Base-by-base conservation (phyloP, 805 yeast species). In the Sungouiozyma intestinalis region DNA sequence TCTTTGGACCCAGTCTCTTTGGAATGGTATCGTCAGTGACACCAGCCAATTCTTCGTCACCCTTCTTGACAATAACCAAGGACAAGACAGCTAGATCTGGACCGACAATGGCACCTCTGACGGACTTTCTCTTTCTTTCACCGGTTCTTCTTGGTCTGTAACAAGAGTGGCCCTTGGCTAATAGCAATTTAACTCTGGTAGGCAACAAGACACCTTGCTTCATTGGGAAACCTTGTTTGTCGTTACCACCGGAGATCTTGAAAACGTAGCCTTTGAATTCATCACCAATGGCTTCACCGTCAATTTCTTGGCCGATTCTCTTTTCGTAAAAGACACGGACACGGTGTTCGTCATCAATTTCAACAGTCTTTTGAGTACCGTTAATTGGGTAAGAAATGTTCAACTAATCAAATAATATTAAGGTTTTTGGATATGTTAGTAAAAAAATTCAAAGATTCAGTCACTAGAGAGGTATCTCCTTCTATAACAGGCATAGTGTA, bases 191-290 rank as follows among this genome's bases (percentile, higher is more conserved):
- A 64, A 92, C 97, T 82, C 98, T 94, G 81, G 94, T 87, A 75
- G 98, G 97, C 79, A 86, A 92, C 81, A 92, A 77, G 57, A 92
- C 98, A 83, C 98, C 98, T 77, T 94, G 98, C 76, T 88, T 92
- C 98, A 94, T 92, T 76, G 98, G 97, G 96, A 92, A 92, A 78
- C 98, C 98, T 79, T 92, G 98, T 78, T 92, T 92, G 79, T 92
- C 98, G 84, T 92, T 92, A 82, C 98, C 98, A 70, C 98, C 98
- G 64, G 97, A 74, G 72, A 92, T 88, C 79, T 83, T 94, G 85
- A 92, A 88, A 68, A 86, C 72, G 87, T 92, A 92, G 67, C 98
- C 98, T 75, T 87, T 90, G 90, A 90, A 86, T 77, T 94, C 98
- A 66, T 92, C 97, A 67, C 95, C 94, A 64, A 92, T 84, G 55